Evolutionary conservation across 345 rosid species (phyloP).

Genomic region (Heritiera littoralis): DNA sequence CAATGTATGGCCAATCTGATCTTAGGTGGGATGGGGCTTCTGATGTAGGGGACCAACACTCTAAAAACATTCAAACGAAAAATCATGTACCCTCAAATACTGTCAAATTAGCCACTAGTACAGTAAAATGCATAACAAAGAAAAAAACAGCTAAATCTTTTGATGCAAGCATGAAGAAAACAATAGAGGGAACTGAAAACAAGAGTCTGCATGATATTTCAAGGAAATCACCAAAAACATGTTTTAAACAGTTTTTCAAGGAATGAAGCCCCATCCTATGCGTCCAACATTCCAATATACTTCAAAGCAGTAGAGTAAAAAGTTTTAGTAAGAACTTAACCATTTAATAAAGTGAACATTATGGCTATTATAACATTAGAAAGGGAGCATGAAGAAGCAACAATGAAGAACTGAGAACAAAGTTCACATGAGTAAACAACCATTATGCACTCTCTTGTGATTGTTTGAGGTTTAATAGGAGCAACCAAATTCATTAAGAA

Average conservation of each 20-base stretch:
- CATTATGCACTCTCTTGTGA: background rate
- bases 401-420: background rate
- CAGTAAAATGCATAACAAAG: background rate
- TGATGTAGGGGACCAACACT: background rate
- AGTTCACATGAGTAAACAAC: background rate
- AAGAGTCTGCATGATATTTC: background rate
- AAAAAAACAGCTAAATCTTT: background rate
- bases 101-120: background rate
- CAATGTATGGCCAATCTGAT: conserved; percentile 1
- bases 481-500: background rate
- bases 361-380: background rate
- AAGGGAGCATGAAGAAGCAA: background rate
- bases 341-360: background rate
- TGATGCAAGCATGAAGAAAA: conserved; percentile 15
- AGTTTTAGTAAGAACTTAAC: background rate
- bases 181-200: background rate
- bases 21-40: background rate
- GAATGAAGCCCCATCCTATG: background rate
- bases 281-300: background rate
- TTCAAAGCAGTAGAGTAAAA: background rate
- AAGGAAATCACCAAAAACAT: background rate
- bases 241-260: background rate
- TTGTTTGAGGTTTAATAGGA: conserved; percentile 8
- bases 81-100: background rate
- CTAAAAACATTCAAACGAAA: background rate